Base-by-base conservation (phyloP, 495 filamentous ascomycete genomes). In the Polyplosphaeria fusca region DNA sequence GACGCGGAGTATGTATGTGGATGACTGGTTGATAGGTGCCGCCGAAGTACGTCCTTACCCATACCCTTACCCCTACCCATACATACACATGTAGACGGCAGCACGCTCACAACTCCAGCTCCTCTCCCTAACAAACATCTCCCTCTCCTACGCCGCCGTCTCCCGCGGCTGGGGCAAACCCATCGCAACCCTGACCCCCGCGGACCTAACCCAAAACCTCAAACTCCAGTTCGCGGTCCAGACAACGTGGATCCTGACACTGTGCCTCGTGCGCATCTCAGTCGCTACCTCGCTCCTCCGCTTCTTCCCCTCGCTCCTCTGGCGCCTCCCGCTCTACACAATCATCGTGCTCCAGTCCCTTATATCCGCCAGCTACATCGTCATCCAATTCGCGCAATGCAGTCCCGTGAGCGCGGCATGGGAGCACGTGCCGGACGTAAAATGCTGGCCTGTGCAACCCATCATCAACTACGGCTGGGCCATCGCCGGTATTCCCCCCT, bases 361-460 rank as follows among this genome's bases (percentile, higher is more conserved):
- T 12, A 46, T 52, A 2, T 59, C 55, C 9, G 14, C 26, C 1
- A 51, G 55, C 28, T 59, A 28, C 9, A 12, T 59, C 25, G 39
- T 59, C 19, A 43, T 59, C n/a, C 47, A 52, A 23, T 59, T 59
- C 25, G 47, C 9, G 11, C 55, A 59, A 40, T 59, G 55, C 27
- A 26, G 26, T 3, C 55, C 55, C 3, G 20, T 59, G 23, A 38
- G 35, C 1, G 7, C 23, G 2, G 45, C 30, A 22, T 59, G 55
- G 55, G 47, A 59, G 37, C 23, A 16, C 3, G 40, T 59, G 4
- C n/a, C 41, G 4, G 41, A 59, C 13, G 40, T 52, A 3, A 52
- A 51, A 26, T 59, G 55, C 24, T 59, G 55, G 55, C 12, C 13
- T n/a, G n/a, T 39, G 1, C 5, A 51, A 2, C 9, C 37, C 7